Conservation (phyloP, 1,139 yeast genomes). For the Nakaseomyces delphensis region DNA sequence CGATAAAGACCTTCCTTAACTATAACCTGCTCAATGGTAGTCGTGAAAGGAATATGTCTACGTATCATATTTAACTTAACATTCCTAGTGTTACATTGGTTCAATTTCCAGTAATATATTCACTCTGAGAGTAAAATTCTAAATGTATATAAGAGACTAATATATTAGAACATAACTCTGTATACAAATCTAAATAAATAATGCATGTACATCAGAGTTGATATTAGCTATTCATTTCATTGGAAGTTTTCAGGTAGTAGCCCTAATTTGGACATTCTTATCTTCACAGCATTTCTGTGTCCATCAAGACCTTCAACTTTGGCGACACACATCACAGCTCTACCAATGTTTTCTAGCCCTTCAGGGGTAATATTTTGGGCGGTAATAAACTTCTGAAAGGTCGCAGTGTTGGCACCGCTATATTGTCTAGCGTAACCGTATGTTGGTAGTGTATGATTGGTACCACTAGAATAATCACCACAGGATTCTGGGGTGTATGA, state of each 20-base stretch:
- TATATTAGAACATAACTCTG: not conserved
- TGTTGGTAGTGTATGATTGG: constrained; percentile 95
- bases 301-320: constrained; percentile 95
- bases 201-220: not conserved
- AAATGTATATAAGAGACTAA: not conserved
- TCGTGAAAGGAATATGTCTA: too few relatives aligned
- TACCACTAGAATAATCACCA: constrained; percentile 96
- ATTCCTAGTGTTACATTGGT: too few relatives aligned
- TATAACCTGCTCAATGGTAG: too few relatives aligned
- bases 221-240: constrained; percentile 9
- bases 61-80: too few relatives aligned
- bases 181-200: not conserved
- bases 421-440: constrained; percentile 97
- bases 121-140: too few relatives aligned
- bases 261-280: constrained; percentile 78
- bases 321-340: constrained; percentile 95
- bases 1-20: too few relatives aligned
- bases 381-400: constrained; percentile 91
- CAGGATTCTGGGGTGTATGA: constrained; percentile 94
- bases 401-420: constrained; percentile 92
- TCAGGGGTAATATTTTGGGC: constrained; percentile 80
- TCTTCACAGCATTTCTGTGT: constrained; percentile 91
- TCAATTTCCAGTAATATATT: too few relatives aligned
- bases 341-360: constrained; percentile 82
- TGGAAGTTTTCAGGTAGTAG: constrained; percentile 30